Conservation (phyloP, 495 filamentous ascomycete genomes). For the Aspergillus haitiensis region DNA sequence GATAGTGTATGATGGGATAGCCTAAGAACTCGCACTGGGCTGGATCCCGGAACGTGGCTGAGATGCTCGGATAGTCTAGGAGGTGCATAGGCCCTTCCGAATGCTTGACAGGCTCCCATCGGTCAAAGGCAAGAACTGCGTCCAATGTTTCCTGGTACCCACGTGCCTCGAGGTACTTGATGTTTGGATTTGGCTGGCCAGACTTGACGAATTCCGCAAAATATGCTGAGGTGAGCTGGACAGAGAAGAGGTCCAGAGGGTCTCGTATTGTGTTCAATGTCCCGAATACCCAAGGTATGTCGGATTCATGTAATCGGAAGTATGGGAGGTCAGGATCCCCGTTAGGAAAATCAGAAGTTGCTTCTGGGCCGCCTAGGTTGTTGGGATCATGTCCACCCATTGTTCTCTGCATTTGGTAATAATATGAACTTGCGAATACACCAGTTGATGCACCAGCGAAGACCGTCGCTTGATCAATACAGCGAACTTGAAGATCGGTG, state of each 20-base stretch:
- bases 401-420: constrained; percentile 47
- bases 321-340: constrained; percentile 36
- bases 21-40: constrained; percentile 41
- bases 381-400: constrained; percentile 43
- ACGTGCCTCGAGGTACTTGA: constrained; percentile 30
- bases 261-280: constrained; percentile 28
- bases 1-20: constrained; percentile 33
- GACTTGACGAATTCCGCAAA: constrained; percentile 35
- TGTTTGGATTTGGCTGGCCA: constrained; percentile 33
- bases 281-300: constrained; percentile 33
- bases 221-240: constrained; percentile 32
- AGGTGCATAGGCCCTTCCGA: constrained; percentile 33
- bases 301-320: constrained; percentile 32
- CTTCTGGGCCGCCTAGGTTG: constrained; percentile 34
- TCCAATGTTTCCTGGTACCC: constrained; percentile 32
- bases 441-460: constrained; percentile 36
- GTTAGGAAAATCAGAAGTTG: constrained; percentile 32
- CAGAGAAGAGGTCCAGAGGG: constrained; percentile 26
- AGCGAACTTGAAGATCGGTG: constrained; percentile 47
- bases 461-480: constrained; percentile 47
- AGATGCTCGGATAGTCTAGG: constrained; percentile 33
- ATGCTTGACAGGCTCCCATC: constrained; percentile 12
- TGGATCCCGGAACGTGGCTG: constrained; percentile 32
- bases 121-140: constrained; percentile 21
- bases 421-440: constrained; percentile 42